Evolutionary conservation across 306 rosid genomes (phyloP), one percentile per base, ranked within the genome.

Genomic region (Cicer bijugum): DNA sequence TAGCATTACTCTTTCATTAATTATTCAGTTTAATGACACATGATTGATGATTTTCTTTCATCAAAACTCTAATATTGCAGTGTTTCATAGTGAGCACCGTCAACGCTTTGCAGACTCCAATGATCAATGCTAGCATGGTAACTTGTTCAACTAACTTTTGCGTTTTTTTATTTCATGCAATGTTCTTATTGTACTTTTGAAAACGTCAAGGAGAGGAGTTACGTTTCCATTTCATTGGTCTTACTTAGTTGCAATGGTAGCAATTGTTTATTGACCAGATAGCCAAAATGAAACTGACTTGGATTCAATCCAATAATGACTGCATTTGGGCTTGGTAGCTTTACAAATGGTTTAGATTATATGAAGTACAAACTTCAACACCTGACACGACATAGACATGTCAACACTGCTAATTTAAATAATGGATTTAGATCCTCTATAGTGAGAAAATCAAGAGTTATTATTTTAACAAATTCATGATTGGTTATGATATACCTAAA

Each of bases 111-210:
- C 95, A 88, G 81, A 94, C 99, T 16, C 97, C 99, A 81, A 94
- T 94, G 97, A 94, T 94, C 84, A 94, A 94, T 82, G 99, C 99
- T 40, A 84, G 91, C 91, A 88, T 91, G 97, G 97, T 94, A 82
- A 84, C 75, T 44, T 85, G 68, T 64, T 63, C 46, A 57, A 52
- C 38, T 64, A 38, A n/a, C 20, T 44, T 67, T 75, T 42, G 42
- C 37, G 1, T 65, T 71, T 57, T 69, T 61, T 74, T 50, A 52
- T 28, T 75, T 67, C 55, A 65, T 42, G 75, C 19, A 51, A 38
- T 65, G 47, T 64, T 72, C 23, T 44, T 47, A 16, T 48, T 55
- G 20, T 19, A 72, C 48, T 75, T 57, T 10, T 9, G 2, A 42
- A 59, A 51, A 67, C 38, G 37, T 76, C 44, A 75, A 20, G 11